Conservation (phyloP, 768 basidiomycete genomes). For the Mycena leptocephala region DNA sequence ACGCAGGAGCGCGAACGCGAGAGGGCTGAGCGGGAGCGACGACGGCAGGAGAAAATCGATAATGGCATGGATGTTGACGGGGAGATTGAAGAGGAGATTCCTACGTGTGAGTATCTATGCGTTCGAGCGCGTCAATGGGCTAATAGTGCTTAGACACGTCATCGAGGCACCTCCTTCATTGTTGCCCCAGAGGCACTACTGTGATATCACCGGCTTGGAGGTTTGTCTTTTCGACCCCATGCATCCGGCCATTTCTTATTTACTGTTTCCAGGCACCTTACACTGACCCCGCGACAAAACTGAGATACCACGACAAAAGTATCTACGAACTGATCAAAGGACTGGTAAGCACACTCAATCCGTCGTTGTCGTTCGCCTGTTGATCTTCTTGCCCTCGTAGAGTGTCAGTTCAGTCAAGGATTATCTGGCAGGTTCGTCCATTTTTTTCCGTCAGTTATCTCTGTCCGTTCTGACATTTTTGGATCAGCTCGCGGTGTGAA, state of each 20-base stretch:
- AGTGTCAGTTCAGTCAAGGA: slow-evolving; percentile 83
- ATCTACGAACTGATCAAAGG: slow-evolving; percentile 89
- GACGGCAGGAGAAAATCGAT: slow-evolving; percentile 66
- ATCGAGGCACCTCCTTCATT: slow-evolving; percentile 91
- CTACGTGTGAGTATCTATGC: slow-evolving; percentile 72
- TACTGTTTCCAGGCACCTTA: slow-evolving; percentile 75
- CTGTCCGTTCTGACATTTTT: background rate
- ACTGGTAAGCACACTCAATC: slow-evolving; percentile 61
- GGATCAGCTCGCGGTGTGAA: slow-evolving; percentile 60
- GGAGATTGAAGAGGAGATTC: slow-evolving; percentile 69
- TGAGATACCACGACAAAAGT: slow-evolving; percentile 90
- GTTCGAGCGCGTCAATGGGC: background rate
- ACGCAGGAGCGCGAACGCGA: slow-evolving; percentile 87
- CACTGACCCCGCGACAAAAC: slow-evolving; percentile 85
- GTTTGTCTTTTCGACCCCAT: slow-evolving; percentile 50
- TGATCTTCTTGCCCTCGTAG: slow-evolving; percentile 51
- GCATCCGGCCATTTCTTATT: background rate
- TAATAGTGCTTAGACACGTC: slow-evolving; percentile 66
- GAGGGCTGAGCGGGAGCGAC: slow-evolving; percentile 74
- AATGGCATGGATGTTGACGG: slow-evolving; percentile 74
- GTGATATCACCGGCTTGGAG: slow-evolving; percentile 91
- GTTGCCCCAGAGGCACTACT: slow-evolving; percentile 82
- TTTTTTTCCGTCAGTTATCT: background rate
- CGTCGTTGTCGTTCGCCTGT: background rate
- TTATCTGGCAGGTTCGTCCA: slow-evolving; percentile 72